Evolutionary conservation across 2,329 filamentous ascomycete genomes (phyloP), one percentile per base, ranked within the genome.

Genomic region (Pezicula radicicola): DNA sequence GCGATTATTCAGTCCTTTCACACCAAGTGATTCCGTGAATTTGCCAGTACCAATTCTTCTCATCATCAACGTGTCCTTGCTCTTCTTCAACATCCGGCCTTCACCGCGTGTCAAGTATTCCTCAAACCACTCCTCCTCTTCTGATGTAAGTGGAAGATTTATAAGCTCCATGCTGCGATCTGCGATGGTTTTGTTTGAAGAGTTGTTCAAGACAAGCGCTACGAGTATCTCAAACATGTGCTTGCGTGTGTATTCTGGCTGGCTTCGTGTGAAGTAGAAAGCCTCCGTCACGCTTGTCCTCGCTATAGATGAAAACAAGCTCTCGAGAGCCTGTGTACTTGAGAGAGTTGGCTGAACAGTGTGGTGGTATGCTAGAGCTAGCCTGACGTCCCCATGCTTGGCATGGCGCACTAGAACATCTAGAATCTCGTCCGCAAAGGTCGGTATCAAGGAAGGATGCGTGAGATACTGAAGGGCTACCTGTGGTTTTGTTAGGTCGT

Each of bases 401-500:
- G 83, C 76, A 57, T 84, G 78, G 36, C 80, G 78, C 48, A 89
- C 81, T 4, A 94, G 79, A 4, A 80, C 78, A 25, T 80, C 79
- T 59, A 94, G 77, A 48, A 95, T 92, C 55, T 95, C 88, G 70
- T 94, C 89, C 51, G 88, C 81, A 63, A 94, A 95, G 49, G 91
- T 91, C 35, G 88, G 85, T 18, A 87, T 84, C 4, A 95, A 77
- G 1, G 87, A 89, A 0, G 91, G 90, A 62, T 94, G 87, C 4
- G 89, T 85, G 13, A 96, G 80, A 65, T 87, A 84, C 60, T 90
- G 84, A 27, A 95, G 76, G 3, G 90, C 89, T 57, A 74, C 71
- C 79, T 88, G 53, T 21, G 27, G 10, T 19, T 21, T 55, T 33
- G 58, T 70, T 49, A 67, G 60, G 52, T 52, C 53, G 15, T 46